These are phyloP conservation scores for Gossypium thurberi DNA, from an alignment of 345 rosid species.

Conservation along the genomic window DNA sequence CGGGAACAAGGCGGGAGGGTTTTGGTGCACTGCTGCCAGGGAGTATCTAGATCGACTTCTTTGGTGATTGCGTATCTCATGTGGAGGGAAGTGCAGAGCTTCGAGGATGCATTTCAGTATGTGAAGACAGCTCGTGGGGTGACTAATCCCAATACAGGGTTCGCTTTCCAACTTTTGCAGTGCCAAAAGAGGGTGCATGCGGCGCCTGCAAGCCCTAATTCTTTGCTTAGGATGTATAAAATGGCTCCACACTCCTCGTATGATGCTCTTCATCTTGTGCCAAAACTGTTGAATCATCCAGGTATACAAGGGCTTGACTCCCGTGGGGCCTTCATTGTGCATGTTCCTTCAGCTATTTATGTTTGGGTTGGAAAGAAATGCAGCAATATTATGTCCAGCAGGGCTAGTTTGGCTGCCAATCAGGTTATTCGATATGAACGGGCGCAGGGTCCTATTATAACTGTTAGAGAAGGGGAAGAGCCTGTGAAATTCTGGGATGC, in stretches of 20 bases:
- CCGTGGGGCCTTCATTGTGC: constrained; percentile 59
- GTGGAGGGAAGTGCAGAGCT: constrained; percentile 73
- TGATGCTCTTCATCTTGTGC: constrained; percentile 70
- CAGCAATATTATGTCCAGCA: constrained; percentile 32
- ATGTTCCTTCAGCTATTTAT: constrained; percentile 48
- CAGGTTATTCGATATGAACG: constrained; percentile 59
- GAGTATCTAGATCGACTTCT: constrained; percentile 58
- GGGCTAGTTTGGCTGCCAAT: constrained; percentile 50
- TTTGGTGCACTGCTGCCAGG: constrained; percentile 65
- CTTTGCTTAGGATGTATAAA: constrained; percentile 48
- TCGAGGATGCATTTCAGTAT: constrained; percentile 61
- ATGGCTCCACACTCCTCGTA: constrained; percentile 79
- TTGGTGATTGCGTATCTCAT: constrained; percentile 69
- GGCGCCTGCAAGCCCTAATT: constrained; percentile 49
- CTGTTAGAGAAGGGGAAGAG: constrained; percentile 54
- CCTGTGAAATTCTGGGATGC: constrained; percentile 59
- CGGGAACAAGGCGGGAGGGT: constrained; percentile 60
- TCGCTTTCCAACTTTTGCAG: constrained; percentile 69
- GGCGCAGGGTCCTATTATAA: constrained; percentile 43
- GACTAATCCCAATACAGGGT: constrained; percentile 70
- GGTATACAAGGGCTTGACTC: constrained; percentile 46
- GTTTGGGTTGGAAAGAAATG: constrained; percentile 58
- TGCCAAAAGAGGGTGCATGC: constrained; percentile 73
- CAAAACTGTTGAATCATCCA: constrained; percentile 46
- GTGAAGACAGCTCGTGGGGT: constrained; percentile 72